phyloP scores from a whole-genome alignment of 2,329 filamentous ascomycete genomes.

The Xylariaceae sp. region DNA sequence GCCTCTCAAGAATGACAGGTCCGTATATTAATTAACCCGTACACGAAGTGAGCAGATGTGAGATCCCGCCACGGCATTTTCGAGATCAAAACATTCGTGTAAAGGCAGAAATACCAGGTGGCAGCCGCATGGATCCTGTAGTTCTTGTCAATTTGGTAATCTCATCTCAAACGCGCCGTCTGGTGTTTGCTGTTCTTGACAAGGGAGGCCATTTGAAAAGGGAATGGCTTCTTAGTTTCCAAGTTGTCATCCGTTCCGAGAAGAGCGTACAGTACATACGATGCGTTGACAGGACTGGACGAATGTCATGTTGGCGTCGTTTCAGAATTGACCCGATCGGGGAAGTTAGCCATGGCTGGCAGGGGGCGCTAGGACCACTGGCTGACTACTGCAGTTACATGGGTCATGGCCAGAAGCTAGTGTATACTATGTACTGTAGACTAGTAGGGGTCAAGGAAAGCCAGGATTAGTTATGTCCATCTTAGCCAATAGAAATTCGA shows the following conservation, averaged over 20 bases:
- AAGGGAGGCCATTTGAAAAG: too few relatives aligned
- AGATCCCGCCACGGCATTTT: not conserved
- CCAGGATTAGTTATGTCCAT: too few relatives aligned
- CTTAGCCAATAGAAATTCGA: not conserved
- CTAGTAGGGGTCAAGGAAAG: too few relatives aligned
- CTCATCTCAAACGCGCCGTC: not conserved
- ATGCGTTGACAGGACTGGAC: conserved; percentile 18
- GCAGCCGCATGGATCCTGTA: too few relatives aligned
- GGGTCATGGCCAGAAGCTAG: not conserved
- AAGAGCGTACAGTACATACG: not conserved
- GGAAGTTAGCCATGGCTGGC: conserved; percentile 19
- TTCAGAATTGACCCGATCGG: conserved; percentile 25
- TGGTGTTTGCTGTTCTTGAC: too few relatives aligned
- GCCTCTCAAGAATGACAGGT: not conserved
- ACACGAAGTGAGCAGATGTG: not conserved
- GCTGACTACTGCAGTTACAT: not conserved
- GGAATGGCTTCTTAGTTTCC: too few relatives aligned
- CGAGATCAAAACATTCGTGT: too few relatives aligned
- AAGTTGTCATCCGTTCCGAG: not conserved
- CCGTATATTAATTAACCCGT: not conserved
- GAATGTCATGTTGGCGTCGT: conserved; percentile 28
- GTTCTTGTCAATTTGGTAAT: not conserved
- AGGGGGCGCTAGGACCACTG: conserved; percentile 19
- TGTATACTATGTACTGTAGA: too few relatives aligned
- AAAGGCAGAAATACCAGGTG: too few relatives aligned